Percentiles rank a stretch among this genome's conserved stretches.
Conservation (phyloP, 257 asterid genomes). For the Salvia hispanica region DNA sequence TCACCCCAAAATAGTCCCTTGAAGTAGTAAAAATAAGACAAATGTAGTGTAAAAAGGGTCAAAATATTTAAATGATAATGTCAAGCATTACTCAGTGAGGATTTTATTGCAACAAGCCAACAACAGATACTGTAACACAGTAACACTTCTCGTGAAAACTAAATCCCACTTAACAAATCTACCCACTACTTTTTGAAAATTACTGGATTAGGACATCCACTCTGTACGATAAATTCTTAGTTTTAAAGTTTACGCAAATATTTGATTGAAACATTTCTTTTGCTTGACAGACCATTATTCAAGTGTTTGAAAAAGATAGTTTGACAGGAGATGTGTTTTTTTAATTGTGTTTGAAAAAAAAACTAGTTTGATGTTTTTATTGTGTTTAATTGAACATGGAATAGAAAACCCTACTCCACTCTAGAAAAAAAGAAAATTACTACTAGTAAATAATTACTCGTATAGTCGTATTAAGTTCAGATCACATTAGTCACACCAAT, state of each 20-base stretch:
- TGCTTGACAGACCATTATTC: background rate
- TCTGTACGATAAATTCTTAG: background rate
- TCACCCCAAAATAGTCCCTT: background rate
- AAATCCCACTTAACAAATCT: background rate
- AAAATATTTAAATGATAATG: background rate
- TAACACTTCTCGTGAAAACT: no score
- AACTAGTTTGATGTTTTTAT: no score
- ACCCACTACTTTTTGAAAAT: background rate
- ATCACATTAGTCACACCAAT: no score
- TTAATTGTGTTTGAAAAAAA: background rate
- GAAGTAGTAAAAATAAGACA: background rate
- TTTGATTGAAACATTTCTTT: conserved; percentile 12
- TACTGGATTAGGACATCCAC: background rate
- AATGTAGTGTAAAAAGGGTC: background rate
- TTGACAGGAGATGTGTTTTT: background rate
- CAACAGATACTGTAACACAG: no score
- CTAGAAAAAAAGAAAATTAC: no score
- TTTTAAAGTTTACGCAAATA: background rate
- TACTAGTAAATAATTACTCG: no score
- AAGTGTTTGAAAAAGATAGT: background rate
- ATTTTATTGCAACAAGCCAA: no score
- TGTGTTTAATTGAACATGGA: no score
- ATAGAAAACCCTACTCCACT: no score
- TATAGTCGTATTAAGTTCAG: no score
- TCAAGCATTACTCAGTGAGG: background rate